Conservation (phyloP, 2,329 filamentous ascomycete genomes). For the Colletotrichum sojae region DNA sequence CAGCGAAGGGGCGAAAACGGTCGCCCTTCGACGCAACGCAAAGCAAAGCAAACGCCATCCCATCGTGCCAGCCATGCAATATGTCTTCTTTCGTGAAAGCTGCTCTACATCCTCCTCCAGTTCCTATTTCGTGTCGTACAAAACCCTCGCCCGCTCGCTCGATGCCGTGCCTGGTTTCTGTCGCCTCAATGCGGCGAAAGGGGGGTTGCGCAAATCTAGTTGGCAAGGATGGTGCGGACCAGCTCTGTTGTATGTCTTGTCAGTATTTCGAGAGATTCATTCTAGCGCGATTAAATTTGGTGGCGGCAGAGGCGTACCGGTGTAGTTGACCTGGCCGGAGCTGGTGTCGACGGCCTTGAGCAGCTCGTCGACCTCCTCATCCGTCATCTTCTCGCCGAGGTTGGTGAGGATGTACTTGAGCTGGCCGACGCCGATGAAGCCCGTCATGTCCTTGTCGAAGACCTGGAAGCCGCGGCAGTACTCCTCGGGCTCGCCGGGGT, state of each 20-base stretch:
- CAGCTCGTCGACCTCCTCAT: slow-evolving; percentile 98
- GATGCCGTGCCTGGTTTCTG: neutral
- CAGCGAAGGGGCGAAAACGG: slow-evolving; percentile 5
- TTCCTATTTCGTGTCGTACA: slow-evolving; percentile 24
- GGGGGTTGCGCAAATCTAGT: slow-evolving; percentile 63
- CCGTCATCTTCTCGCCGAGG: slow-evolving; percentile 98
- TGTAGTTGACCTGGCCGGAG: slow-evolving; percentile 98
- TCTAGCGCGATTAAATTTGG: rapidly evolving
- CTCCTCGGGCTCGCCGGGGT: slow-evolving; percentile 96
- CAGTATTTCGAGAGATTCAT: neutral
- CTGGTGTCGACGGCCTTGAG: slow-evolving; percentile 98
- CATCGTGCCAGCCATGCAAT: slow-evolving; percentile 41
- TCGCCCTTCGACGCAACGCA: slow-evolving; percentile 30
- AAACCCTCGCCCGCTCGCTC: slow-evolving; percentile 16
- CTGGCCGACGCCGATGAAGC: slow-evolving; percentile 97
- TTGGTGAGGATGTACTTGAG: slow-evolving; percentile 98
- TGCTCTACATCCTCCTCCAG: slow-evolving; percentile 3
- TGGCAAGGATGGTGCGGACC: slow-evolving; percentile 88
- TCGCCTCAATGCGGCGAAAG: neutral
- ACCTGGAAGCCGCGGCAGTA: slow-evolving; percentile 99
- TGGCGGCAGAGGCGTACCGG: slow-evolving; percentile 70
- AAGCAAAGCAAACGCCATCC: slow-evolving; percentile 40
- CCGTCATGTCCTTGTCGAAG: slow-evolving; percentile 99
- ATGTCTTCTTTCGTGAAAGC: slow-evolving; percentile 29
- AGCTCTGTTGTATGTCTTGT: slow-evolving; percentile 69